phyloP scores from a whole-genome alignment of 306 rosid genomes.

The Pterocarpus santalinus region DNA sequence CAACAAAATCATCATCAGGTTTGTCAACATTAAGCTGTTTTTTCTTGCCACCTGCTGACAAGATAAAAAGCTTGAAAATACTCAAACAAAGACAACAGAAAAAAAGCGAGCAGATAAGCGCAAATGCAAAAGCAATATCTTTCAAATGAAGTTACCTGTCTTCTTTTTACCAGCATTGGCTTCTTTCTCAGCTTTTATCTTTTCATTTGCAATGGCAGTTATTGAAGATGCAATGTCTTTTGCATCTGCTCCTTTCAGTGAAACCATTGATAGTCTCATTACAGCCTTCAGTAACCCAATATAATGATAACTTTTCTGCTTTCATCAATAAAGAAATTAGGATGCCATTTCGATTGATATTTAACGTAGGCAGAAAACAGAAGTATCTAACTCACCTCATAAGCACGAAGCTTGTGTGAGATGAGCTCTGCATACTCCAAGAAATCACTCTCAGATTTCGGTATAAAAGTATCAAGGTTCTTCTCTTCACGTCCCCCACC shows the following conservation, averaged over 20 bases:
- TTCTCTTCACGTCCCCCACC: constrained; percentile 67
- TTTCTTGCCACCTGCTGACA: constrained; percentile 78
- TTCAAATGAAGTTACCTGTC: constrained; percentile 58
- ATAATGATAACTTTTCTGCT: constrained; percentile 92
- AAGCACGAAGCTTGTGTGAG: constrained; percentile 69
- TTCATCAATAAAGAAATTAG: constrained; percentile 37
- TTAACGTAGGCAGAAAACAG: neutral
- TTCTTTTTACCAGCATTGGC: constrained; percentile 92
- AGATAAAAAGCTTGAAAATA: neutral
- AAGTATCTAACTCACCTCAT: constrained; percentile 63
- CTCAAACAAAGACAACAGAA: neutral
- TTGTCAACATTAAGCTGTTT: constrained; percentile 88
- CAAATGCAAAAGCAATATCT: neutral
- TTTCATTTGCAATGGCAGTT: constrained; percentile 92
- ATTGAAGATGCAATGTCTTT: constrained; percentile 90
- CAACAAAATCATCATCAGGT: constrained; percentile 80
- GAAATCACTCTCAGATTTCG: constrained; percentile 90
- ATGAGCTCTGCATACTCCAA: constrained; percentile 91
- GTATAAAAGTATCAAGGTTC: constrained; percentile 87
- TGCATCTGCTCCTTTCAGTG: constrained; percentile 92
- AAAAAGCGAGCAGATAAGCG: neutral
- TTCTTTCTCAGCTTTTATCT: constrained; percentile 91
- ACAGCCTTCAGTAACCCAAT: constrained; percentile 76
- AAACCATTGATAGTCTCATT: constrained; percentile 82
- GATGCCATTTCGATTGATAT: constrained; percentile 8